Evolutionary conservation across 352 stramenopile genomes (phyloP).

Genomic region (Hyaloperonospora brassicae): DNA sequence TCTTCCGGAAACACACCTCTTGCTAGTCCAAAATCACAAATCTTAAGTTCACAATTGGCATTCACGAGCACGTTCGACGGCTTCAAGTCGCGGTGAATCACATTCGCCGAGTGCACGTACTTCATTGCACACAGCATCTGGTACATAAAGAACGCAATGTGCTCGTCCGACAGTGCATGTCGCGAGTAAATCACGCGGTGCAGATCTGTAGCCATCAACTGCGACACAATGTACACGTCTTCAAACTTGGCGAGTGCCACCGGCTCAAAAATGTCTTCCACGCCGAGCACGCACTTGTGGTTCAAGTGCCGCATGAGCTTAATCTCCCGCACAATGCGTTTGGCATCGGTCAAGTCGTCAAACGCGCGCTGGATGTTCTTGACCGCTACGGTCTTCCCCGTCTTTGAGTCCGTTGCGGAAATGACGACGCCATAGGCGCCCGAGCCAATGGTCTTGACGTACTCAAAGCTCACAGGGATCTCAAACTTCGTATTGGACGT

Average conservation of each 20-base stretch:
- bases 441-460: conserved; percentile 83
- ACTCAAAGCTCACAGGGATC: conserved; percentile 69
- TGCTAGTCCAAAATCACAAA: conserved; percentile 70
- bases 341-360: conserved; percentile 96
- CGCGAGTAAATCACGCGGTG: conserved; percentile 95
- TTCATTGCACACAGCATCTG: conserved; percentile 73
- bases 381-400: conserved; percentile 71
- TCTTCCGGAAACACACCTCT: conserved; percentile 28
- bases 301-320: conserved; percentile 77
- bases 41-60: conserved; percentile 77
- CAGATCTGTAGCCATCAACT: conserved; percentile 96
- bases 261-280: conserved; percentile 84
- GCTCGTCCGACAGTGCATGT: conserved; percentile 86
- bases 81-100: conserved; percentile 81
- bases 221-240: conserved; percentile 94
- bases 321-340: conserved; percentile 95
- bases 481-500: conserved; percentile 82
- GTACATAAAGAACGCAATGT: conserved; percentile 78
- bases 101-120: conserved; percentile 93
- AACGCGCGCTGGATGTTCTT: conserved; percentile 93
- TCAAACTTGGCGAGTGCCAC: conserved; percentile 66
- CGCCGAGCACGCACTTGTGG: conserved; percentile 85
- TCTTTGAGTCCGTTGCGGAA: conserved; percentile 43
- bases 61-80: conserved; percentile 77
- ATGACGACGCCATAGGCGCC: conserved; percentile 90